Base-by-base conservation (phyloP, 2,329 filamentous ascomycete species). In the Fusarium irregulare region DNA sequence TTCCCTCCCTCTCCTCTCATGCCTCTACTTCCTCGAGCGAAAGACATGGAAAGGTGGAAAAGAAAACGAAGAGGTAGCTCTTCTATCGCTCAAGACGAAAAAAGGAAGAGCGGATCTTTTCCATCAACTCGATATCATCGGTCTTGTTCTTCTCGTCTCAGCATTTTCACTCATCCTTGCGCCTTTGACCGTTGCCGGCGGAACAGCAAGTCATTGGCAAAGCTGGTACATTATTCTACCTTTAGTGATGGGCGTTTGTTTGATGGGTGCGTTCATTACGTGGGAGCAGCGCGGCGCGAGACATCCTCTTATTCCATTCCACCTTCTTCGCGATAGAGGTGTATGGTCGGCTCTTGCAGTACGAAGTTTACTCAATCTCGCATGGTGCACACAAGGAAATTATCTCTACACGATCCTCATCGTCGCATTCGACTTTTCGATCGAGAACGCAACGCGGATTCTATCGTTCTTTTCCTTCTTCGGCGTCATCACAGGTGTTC, bases 291-390 rank as follows among this genome's bases (percentile, higher is more conserved):
- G 75, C 1, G 82, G 84, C 34, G 82, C 83, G 3, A 80, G 85
- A 7, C 72, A 71, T 47, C 88, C 88, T 0, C 83, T 90, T 71
- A 76, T 89, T 1, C 88, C 88, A 1, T 89, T 89, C 74, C 76
- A 84, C 70, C 80, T 90, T 0, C 78, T 90, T 23, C 84, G 82
- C 62, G 87, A 90, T 63, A 84, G 88, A n/a, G 85, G 84, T 0
- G 86, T 90, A 2, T 90, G 87, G 87, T 86, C 84, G 3, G 85
- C 88, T 1, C 77, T 90, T 12, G 87, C 85, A 0, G 86, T 91
- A 45, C 83, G 82, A 4, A 78, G 79, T 59, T 73, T 85, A 57
- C 79, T 87, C 46, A 86, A 84, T 73, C 82, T 85, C 61, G 80
- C 83, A 4, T 90, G 86, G 87, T 84, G 83, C 51, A 80, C 87